Evolutionary conservation across 2,329 filamentous ascomycete species (phyloP), one percentile per base, ranked within the genome.

Genomic region (Helicocarpus griseus): DNA sequence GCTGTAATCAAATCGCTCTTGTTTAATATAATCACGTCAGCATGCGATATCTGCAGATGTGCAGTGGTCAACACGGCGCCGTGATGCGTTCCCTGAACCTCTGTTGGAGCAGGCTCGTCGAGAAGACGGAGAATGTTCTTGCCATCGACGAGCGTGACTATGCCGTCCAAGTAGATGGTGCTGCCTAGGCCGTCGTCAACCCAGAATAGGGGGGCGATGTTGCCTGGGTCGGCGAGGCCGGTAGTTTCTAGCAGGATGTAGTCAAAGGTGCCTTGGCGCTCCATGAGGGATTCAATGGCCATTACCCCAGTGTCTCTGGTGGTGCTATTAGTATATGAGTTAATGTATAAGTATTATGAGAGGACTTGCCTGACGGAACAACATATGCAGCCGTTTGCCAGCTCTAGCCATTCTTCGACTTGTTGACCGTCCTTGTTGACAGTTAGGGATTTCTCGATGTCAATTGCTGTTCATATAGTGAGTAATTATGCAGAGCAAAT

Each of bases 181-280:
- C 90, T 95, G 6, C 89, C 91, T 2, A 98, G 78, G 0, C 90
- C 93, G 58, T 97, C 91, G 61, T 98, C 93, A 24, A 98, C 85
- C 93, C 93, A 98, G 72, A 98, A 98, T 13, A 97, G 73, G 0
- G 93, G 93, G 0, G 93, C 93, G 48, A 98, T 82, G 62, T 97
- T 97, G 1, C 93, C 93, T 0, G 93, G 93, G 63, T 98, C 91
- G 4, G 93, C 93, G 5, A 98, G 78, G 0, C 93, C 93, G 0
- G 93, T 97, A 0, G 93, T 98, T 68, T 98, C 93, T 1, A 98
- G 82, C 2, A 98, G 79, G 58, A 98, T 97, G 71, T 97, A 98
- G 72, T 98, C 93, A 64, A 98, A 98, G 4, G 85, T 84, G 47
- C 91, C 91, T 57, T 87, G 88, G 62, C 89, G 89, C 57, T 90